Evolutionary conservation across 768 basidiomycete species (phyloP).

Genomic region (Brasilioporus rufonigricans): DNA sequence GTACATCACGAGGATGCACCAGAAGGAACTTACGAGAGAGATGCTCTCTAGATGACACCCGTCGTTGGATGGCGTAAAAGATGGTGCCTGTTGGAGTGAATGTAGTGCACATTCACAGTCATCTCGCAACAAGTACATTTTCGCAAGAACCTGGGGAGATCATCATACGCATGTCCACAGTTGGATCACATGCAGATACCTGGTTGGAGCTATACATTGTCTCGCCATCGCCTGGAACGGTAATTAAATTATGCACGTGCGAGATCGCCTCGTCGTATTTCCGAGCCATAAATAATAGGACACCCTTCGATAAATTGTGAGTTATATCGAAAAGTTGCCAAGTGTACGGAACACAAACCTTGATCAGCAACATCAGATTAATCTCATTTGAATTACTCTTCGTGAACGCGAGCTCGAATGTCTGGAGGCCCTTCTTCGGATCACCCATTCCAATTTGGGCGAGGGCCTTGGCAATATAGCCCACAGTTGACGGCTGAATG

Average conservation of each 20-base stretch:
- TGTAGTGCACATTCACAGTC: too few species aligned
- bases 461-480: too few species aligned
- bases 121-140: too few species aligned
- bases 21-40: neutral
- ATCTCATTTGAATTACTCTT: neutral
- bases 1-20: neutral
- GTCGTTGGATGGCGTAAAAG: too few species aligned
- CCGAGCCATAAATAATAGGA: neutral
- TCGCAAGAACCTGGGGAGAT: slow-evolving; percentile 3
- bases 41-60: too few species aligned
- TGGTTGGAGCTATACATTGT: too few species aligned
- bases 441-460: too few species aligned
- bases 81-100: neutral
- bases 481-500: too few species aligned
- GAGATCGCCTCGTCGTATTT: too few species aligned
- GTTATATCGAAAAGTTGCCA: neutral
- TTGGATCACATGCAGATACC: neutral
- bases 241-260: too few species aligned
- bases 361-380: neutral
- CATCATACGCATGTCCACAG: neutral
- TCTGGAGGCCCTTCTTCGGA: neutral
- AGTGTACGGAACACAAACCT: neutral
- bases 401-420: neutral
- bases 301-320: neutral
- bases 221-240: neutral